Base-by-base conservation (phyloP, 345 rosid genomes). In the Lepidium africanum region DNA sequence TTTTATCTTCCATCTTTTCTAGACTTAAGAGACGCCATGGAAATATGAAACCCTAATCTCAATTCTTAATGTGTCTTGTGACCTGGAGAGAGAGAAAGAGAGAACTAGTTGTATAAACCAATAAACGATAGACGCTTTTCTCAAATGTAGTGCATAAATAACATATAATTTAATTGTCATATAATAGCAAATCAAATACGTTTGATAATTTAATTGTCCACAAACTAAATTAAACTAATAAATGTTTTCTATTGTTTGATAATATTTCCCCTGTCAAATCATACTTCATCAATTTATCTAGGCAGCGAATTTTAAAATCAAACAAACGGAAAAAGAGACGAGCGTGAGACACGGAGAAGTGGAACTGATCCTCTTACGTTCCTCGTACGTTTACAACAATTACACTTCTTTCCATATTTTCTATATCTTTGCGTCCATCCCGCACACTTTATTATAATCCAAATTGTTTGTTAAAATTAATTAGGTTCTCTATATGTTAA, bases 321-420 rank as follows among this genome's bases (percentile, higher is more conserved):
- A 43, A 55, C 21, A 67, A 30, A 8, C 19, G 8, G 30, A 21
- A 38, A 53, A 35, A 27, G 55, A 13, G 53, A 14, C 11, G 59
- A 47, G 63, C 35, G 67, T 58, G 63, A 69, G 52, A 37, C 53
- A 53, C 57, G 50, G 60, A 37, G 66, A 50, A 59, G 66, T 69
- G 73, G 73, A 69, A 59, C 66, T 69, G 73, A 69, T 69, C 46
- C 27, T 46, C 64, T 68, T 67, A 45, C 46, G 64, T 69, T 69
- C 66, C 66, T 69, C 49, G 73, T 59, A 69, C 65, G 73, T 59
- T 69, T 69, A 59, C 73, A 47, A 59, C 14, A n/a, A 1, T 59
- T 48, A 50, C 51, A 59, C 30, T 56, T 63, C 56, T 68, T 67
- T 57, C 72, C 46, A 13, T 5, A 19, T 21, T 2, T 13, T 67